Evolutionary conservation across 805 yeast genomes (phyloP).

Genomic region (Nakazawaea wyomingensis): DNA sequence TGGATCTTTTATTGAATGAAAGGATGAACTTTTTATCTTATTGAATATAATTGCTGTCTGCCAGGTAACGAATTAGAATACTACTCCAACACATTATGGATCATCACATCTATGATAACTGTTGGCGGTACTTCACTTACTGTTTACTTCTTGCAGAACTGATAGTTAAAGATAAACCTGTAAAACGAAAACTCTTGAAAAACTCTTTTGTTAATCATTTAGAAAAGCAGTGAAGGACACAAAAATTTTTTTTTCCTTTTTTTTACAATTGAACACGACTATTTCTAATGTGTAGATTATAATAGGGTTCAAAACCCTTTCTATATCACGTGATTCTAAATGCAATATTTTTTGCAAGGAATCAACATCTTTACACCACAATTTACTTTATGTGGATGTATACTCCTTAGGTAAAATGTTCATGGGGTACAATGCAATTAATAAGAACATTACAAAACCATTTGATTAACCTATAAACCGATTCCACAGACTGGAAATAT

Average conservation of each 20-base stretch:
- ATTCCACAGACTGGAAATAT: not conserved
- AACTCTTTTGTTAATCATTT: slow-evolving; percentile 1
- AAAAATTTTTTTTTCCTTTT: slow-evolving; percentile 3
- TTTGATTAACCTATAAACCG: not conserved
- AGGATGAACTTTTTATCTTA: too few relatives aligned
- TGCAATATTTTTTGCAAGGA: too few relatives aligned
- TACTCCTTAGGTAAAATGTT: too few relatives aligned
- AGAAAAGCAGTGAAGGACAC: not conserved
- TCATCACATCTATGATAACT: too few relatives aligned
- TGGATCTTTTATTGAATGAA: too few relatives aligned
- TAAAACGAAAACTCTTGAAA: slow-evolving; percentile 3
- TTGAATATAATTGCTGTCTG: too few relatives aligned
- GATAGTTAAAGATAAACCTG: not conserved
- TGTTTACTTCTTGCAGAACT: slow-evolving; percentile 3
- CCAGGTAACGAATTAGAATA: too few relatives aligned
- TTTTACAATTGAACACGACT: not conserved
- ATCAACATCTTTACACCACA: not conserved
- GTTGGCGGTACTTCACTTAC: not conserved
- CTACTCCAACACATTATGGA: too few relatives aligned
- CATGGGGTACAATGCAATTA: too few relatives aligned
- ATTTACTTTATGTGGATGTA: too few relatives aligned
- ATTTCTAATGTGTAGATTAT: not conserved
- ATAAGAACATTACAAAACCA: too few relatives aligned
- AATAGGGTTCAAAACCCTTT: not conserved
- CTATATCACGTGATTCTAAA: not conserved